A percentile compares a stretch with the other conserved stretches of the same genome.
phyloP scores from a whole-genome alignment of 495 filamentous ascomycete genomes.

The Penicillium parvum region DNA sequence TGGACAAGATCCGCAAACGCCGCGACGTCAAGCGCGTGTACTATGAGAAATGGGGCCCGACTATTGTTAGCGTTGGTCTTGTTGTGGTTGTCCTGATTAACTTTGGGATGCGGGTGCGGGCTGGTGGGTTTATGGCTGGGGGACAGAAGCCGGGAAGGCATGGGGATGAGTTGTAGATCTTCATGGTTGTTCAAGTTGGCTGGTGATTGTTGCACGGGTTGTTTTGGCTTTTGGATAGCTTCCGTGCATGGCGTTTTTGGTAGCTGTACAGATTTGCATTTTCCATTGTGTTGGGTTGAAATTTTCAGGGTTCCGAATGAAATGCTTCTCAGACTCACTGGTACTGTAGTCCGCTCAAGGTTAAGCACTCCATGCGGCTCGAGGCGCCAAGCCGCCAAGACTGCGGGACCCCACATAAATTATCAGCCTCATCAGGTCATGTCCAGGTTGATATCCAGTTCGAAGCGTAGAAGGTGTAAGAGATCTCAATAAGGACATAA shows the following conservation, averaged over 20 bases:
- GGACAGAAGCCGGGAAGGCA: slow-evolving; percentile 5
- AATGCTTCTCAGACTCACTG: no score
- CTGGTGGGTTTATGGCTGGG: slow-evolving; percentile 30
- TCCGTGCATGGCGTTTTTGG: background rate
- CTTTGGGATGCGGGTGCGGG: slow-evolving; percentile 51
- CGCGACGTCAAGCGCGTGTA: slow-evolving; percentile 69
- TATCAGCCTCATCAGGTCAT: no score
- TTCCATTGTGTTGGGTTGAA: slow-evolving; percentile 2
- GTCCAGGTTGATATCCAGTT: no score
- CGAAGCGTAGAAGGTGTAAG: no score
- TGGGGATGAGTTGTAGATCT: slow-evolving; percentile 18
- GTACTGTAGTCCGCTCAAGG: no score
- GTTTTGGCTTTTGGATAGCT: background rate
- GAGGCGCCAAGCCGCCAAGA: no score
- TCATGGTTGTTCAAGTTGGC: background rate
- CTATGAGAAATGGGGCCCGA: slow-evolving; percentile 86
- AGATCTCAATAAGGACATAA: no score
- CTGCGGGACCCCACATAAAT: no score
- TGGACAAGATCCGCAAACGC: slow-evolving; percentile 73
- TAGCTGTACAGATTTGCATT: background rate
- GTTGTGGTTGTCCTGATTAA: slow-evolving; percentile 70
- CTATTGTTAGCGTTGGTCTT: slow-evolving; percentile 67
- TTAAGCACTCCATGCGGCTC: no score
- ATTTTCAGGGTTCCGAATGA: no score
- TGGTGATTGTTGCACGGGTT: no score